Percentiles rank a stretch among this genome's conserved stretches.
Conservation (phyloP, 2,329 filamentous ascomycete species). For the Raffaelea ambrosiae region DNA sequence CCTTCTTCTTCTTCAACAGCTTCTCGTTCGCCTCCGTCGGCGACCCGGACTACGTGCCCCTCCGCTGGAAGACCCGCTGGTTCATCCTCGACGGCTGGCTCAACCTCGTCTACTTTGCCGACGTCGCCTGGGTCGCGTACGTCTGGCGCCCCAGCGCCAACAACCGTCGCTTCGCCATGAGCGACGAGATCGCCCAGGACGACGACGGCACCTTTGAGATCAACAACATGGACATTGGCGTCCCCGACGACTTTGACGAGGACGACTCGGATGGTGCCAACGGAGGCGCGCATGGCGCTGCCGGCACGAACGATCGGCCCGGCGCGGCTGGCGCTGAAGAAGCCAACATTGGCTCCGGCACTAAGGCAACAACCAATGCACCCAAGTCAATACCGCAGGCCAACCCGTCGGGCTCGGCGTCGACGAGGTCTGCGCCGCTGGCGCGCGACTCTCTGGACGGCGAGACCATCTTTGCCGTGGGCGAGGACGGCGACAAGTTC, state of each 20-base stretch:
- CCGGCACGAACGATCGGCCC: slow-evolving; percentile 12
- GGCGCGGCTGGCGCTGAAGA: slow-evolving; percentile 28
- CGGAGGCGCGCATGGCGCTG: slow-evolving; percentile 36
- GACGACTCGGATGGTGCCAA: slow-evolving; percentile 49
- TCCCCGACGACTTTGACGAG: slow-evolving; percentile 55
- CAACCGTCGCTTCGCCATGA: slow-evolving; percentile 97
- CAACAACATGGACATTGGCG: slow-evolving; percentile 83
- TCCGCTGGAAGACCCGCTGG: slow-evolving; percentile 96
- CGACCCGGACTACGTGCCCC: slow-evolving; percentile 84
- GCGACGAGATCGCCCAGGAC: slow-evolving; percentile 96
- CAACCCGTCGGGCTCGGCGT: slow-evolving; percentile 4
- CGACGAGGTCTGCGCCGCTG: slow-evolving; percentile 24
- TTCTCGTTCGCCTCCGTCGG: slow-evolving; percentile 83
- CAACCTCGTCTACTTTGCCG: slow-evolving; percentile 90
- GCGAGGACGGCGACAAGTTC: slow-evolving; percentile 75
- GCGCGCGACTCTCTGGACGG: slow-evolving; percentile 59
- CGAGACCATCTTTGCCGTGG: slow-evolving; percentile 93
- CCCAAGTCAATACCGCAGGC: slow-evolving; percentile 12
- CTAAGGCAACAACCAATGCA: slow-evolving; percentile 12
- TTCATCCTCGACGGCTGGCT: slow-evolving; percentile 97
- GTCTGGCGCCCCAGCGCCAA: slow-evolving; percentile 95
- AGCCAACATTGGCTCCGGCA: slow-evolving; percentile 7
- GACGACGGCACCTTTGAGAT: slow-evolving; percentile 95
- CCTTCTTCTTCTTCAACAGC: slow-evolving; percentile 97
- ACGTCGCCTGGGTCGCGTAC: slow-evolving; percentile 89